Conservation (phyloP, 129 eudicot species). For the Sambucus nigra region DNA sequence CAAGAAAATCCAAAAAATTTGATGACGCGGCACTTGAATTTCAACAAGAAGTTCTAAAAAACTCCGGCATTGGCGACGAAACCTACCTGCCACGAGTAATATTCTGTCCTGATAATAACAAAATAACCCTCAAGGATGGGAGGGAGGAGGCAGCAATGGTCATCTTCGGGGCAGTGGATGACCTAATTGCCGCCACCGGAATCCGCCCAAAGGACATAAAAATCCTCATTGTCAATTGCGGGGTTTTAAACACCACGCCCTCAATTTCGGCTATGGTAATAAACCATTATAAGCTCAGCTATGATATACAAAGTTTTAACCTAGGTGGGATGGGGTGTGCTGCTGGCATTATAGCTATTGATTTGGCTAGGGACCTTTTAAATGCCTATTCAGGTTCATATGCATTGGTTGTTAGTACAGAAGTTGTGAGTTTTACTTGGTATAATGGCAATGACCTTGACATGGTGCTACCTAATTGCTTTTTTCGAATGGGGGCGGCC, state of each 20-base stretch:
- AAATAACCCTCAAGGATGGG: constrained; percentile 15
- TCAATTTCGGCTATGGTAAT: constrained; percentile 42
- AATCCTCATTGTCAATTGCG: constrained; percentile 36
- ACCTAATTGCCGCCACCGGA: constrained; percentile 23
- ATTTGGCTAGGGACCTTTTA: constrained; percentile 31
- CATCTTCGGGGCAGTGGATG: constrained; percentile 33
- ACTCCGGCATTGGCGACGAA: constrained; percentile 41
- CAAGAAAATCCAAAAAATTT: constrained; percentile 36
- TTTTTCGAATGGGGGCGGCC: constrained; percentile 38
- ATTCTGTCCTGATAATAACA: constrained; percentile 16
- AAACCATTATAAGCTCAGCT: constrained; percentile 37
- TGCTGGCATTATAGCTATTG: constrained; percentile 34
- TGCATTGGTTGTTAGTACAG: constrained; percentile 36
- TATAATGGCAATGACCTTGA: constrained; percentile 34
- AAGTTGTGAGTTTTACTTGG: constrained; percentile 27
- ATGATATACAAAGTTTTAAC: constrained; percentile 28
- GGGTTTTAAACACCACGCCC: constrained; percentile 35
- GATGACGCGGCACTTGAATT: constrained; percentile 17
- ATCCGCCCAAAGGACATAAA: constrained; percentile 22
- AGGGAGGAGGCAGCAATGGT: constrained; percentile 31
- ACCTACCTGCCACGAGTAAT: constrained; percentile 32
- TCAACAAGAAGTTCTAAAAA: constrained; percentile 23
- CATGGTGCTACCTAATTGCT: constrained; percentile 41
- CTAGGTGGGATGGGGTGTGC: constrained; percentile 53
- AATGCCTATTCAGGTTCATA: constrained; percentile 26